Evolutionary conservation across 176 grass and related monocot species (phyloP), one percentile per base, ranked within the genome.

Genomic region (Bolboschoenus planiculmis): DNA sequence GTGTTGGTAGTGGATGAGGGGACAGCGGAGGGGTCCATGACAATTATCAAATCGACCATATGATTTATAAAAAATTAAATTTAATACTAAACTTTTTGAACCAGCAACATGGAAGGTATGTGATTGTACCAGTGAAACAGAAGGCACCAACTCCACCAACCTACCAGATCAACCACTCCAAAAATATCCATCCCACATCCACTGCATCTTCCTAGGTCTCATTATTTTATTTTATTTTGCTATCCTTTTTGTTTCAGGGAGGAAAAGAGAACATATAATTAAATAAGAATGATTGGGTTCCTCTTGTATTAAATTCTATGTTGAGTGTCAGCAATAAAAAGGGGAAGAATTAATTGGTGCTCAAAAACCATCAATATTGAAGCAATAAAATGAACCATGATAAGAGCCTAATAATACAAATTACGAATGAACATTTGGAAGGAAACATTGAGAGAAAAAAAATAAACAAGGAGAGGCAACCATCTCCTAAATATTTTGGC

Each of bases 131-230:
- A 63, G 79, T 65, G 58, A 63, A 82, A 82, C 37, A 82, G 39
- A 62, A 62, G 78, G 79, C 60, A 82, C 79, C 79, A 65, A 82
- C 79, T 82, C 56, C 79, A 82, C 57, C 79, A 65, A 82, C 79
- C 79, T 65, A 37, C 60, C 79, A 82, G 79, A 82, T 31, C 56
- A 82, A 82, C 79, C 24, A n/a, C 79, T 48, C 39, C 27, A 24
- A 59, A 63, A 63, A 65, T 62, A 60, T 82, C 15, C 47, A 51
- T 10, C 34, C 16, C 48, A 81, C 56, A 40, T 2, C 59, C 9
- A 27, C 59, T 30, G 42, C 26, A 77, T 77, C 72, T 53, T 77
- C 11, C 43, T 20, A 18, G 14, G 44, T 24, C 72, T 53, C 27
- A 31, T 50, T 51, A 33, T 18, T 10, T 9, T 23, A 0, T 66